Evolutionary conservation across 2,329 filamentous ascomycete species (phyloP).

Genomic region (Alternaria sp.): DNA sequence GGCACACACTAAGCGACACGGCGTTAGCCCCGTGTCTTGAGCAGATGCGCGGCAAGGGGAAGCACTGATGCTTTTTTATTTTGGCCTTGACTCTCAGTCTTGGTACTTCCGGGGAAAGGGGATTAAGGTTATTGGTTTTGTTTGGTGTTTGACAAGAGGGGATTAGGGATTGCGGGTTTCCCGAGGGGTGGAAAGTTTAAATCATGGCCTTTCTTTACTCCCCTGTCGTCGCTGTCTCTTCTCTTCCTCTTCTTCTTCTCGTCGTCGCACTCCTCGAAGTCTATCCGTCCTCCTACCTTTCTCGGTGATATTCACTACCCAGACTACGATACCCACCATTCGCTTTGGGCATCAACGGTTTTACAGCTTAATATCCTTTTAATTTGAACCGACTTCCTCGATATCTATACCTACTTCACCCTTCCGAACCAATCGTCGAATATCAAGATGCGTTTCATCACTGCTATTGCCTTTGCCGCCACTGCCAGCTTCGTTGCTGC

Average conservation of each 20-base stretch:
- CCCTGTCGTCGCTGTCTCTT: not conserved
- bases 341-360: not conserved
- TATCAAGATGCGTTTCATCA: conserved; percentile 43
- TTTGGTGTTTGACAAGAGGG: conserved; percentile 1
- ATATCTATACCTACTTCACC: not conserved
- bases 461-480: conserved; percentile 32
- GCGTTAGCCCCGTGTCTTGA: not conserved
- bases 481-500: conserved; percentile 49
- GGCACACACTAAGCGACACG: not conserved
- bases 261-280: not conserved
- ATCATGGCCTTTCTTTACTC: not conserved
- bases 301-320: not conserved
- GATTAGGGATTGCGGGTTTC: not conserved
- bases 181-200: not conserved
- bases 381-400: not conserved
- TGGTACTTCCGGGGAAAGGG: not conserved
- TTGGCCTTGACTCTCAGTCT: not conserved
- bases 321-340: not conserved
- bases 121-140: conserved; percentile 1
- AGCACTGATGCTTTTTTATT: not conserved
- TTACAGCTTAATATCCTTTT: not conserved
- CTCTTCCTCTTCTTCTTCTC: not conserved
- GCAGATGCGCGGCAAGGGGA: not conserved
- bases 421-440: not conserved
- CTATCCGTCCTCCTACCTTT: not conserved